A percentile compares a stretch with the other conserved stretches of the same genome.
These are phyloP conservation scores for Zea luxurians DNA, from an alignment of 176 grass and related monocot genomes.

Conservation along the genomic window DNA sequence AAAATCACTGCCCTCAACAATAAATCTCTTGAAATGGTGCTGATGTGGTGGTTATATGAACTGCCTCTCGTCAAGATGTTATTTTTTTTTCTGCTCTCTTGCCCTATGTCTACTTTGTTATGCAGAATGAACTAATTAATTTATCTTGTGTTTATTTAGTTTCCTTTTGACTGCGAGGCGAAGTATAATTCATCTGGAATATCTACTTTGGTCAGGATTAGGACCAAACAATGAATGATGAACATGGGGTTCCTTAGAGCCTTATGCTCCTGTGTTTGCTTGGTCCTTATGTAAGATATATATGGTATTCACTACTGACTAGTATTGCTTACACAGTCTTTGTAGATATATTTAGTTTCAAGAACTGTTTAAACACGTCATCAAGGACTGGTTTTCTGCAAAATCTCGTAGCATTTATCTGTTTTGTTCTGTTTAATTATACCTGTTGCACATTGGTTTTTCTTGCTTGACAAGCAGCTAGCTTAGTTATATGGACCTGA, in stretches of 20 bases:
- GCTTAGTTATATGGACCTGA: neutral
- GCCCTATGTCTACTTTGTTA: constrained; percentile 6
- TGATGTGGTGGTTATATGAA: neutral
- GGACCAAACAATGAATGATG: constrained; percentile 3
- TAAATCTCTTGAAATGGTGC: neutral
- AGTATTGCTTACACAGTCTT: constrained; percentile 7
- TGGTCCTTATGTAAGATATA: constrained; percentile 13
- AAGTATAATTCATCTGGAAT: constrained; percentile 18
- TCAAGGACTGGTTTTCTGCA: neutral
- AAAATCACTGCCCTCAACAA: neutral
- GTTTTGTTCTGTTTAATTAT: constrained; percentile 21
- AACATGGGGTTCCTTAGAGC: constrained; percentile 12
- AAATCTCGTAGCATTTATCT: constrained; percentile 1
- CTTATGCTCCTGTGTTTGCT: neutral
- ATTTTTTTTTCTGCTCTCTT: neutral
- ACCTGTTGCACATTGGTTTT: constrained; percentile 16
- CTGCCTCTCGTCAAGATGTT: constrained; percentile 7
- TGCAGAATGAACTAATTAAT: neutral
- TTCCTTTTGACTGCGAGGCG: neutral
- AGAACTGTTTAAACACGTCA: constrained; percentile 5
- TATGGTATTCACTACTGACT: neutral
- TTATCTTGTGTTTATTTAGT: neutral
- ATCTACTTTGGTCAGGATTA: constrained; percentile 5
- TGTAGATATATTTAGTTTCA: constrained; percentile 21
- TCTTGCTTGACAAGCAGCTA: constrained; percentile 14